These are phyloP conservation scores for Boletus insuetus DNA, from an alignment of 768 basidiomycete species.

Conservation along the genomic window DNA sequence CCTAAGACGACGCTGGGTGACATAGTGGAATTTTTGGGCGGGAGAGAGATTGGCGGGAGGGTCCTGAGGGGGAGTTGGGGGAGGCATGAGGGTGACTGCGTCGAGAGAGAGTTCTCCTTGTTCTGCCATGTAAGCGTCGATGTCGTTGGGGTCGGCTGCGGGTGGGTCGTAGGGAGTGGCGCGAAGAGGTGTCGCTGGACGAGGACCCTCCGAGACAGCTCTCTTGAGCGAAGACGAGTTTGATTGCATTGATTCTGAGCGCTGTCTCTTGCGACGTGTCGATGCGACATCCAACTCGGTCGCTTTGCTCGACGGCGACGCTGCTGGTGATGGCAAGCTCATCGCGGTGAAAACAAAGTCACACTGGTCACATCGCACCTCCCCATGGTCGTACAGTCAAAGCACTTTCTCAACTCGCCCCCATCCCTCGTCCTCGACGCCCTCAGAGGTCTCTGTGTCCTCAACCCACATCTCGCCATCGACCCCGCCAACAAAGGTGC, in stretches of 20 bases:
- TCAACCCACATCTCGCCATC: slow-evolving; percentile 71
- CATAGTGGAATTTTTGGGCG: slow-evolving; percentile 47
- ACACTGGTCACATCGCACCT: neutral
- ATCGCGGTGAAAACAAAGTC: slow-evolving; percentile 27
- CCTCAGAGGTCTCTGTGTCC: slow-evolving; percentile 63
- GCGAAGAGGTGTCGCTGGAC: slow-evolving; percentile 37
- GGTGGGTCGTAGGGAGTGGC: slow-evolving; percentile 14
- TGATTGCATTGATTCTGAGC: slow-evolving; percentile 74
- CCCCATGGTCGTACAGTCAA: slow-evolving; percentile 26
- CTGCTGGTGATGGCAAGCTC: slow-evolving; percentile 43
- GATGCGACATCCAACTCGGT: slow-evolving; percentile 33
- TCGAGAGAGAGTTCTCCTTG: slow-evolving; percentile 43
- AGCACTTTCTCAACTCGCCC: slow-evolving; percentile 79
- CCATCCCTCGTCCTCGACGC: slow-evolving; percentile 74
- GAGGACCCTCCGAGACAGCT: slow-evolving; percentile 65
- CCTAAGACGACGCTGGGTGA: slow-evolving; percentile 44
- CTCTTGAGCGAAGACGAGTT: slow-evolving; percentile 78
- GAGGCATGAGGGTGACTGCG: slow-evolving; percentile 20
- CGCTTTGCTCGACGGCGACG: slow-evolving; percentile 43
- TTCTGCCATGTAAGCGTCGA: slow-evolving; percentile 67
- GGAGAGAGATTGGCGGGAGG: slow-evolving; percentile 31
- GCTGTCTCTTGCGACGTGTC: slow-evolving; percentile 61
- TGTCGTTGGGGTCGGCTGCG: slow-evolving; percentile 41
- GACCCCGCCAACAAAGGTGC: slow-evolving; percentile 67
- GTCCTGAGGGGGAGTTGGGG: slow-evolving; percentile 26